Conservation (phyloP, 768 basidiomycete species). For the Dentipellis sp. region DNA sequence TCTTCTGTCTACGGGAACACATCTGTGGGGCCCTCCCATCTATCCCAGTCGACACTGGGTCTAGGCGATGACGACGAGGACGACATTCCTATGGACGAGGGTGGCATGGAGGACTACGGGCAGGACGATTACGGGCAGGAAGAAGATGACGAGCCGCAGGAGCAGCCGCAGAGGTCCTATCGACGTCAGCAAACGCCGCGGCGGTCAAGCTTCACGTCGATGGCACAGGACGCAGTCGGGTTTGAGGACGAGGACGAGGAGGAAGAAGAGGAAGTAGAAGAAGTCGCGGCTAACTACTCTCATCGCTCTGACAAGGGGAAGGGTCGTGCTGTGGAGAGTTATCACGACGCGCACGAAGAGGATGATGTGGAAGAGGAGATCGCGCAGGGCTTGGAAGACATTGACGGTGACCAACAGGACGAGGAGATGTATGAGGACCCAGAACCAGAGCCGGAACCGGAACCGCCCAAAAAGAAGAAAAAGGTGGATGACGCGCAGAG, state of each 20-base stretch:
- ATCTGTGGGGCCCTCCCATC: conserved; percentile 12
- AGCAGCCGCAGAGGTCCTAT: background rate
- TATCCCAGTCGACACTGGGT: conserved; percentile 14
- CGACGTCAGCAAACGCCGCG: conserved; percentile 1
- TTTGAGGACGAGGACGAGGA: background rate
- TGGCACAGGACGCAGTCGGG: background rate
- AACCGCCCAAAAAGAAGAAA: conserved; percentile 8
- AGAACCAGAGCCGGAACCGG: conserved; percentile 11
- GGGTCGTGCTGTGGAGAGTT: conserved; percentile 21
- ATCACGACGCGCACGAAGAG: conserved; percentile 13
- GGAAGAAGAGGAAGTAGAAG: conserved; percentile 2
- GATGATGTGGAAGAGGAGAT: conserved; percentile 34
- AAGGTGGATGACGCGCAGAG: background rate
- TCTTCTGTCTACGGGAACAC: conserved; percentile 15
- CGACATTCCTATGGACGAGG: conserved; percentile 11
- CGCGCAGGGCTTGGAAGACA: conserved; percentile 24
- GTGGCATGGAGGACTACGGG: conserved; percentile 7
- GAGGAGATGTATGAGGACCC: conserved; percentile 22
- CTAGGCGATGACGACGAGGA: conserved; percentile 13
- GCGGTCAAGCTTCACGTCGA: background rate
- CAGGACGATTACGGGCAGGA: conserved; percentile 13
- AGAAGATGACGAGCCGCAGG: conserved; percentile 19
- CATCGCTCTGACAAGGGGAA: conserved; percentile 27
- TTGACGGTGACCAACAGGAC: conserved; percentile 16
- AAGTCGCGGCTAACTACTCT: background rate